These are phyloP conservation scores for Apiospora phragmitis DNA, from an alignment of 2,329 filamentous ascomycete genomes.

Conservation along the genomic window DNA sequence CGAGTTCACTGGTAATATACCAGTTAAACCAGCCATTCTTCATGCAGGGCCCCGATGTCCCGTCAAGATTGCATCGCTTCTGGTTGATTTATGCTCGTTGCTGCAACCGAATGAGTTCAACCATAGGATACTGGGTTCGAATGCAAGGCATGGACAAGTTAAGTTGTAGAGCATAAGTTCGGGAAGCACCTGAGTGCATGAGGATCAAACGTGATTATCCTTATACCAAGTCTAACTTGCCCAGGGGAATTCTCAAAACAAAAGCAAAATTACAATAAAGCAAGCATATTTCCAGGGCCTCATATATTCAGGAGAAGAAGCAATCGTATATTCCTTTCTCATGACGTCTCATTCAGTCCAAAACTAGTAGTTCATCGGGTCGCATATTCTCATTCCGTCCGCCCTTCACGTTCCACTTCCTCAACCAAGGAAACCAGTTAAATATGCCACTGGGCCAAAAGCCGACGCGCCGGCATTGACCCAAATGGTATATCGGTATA, in stretches of 20 bases:
- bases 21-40: neutral
- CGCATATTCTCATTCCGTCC: neutral
- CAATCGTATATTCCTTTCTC: neutral
- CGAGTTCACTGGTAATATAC: slow-evolving; percentile 2
- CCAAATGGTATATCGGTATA: too few species aligned
- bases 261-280: neutral
- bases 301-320: neutral
- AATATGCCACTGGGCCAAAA: too few species aligned
- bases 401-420: neutral
- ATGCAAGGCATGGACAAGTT: neutral
- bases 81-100: neutral
- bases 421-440: neutral
- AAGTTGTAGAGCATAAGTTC: neutral
- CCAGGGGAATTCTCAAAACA: neutral
- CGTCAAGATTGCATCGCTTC: neutral
- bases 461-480: too few species aligned
- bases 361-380: neutral
- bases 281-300: neutral
- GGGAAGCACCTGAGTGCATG: neutral
- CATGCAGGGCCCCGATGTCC: neutral
- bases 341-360: neutral
- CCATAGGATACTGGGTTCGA: too few species aligned
- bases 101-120: neutral
- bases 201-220: neutral
- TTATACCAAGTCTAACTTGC: neutral